Evolutionary conservation across 2,329 filamentous ascomycete species (phyloP).

Genomic region (Microdochium paspali): DNA sequence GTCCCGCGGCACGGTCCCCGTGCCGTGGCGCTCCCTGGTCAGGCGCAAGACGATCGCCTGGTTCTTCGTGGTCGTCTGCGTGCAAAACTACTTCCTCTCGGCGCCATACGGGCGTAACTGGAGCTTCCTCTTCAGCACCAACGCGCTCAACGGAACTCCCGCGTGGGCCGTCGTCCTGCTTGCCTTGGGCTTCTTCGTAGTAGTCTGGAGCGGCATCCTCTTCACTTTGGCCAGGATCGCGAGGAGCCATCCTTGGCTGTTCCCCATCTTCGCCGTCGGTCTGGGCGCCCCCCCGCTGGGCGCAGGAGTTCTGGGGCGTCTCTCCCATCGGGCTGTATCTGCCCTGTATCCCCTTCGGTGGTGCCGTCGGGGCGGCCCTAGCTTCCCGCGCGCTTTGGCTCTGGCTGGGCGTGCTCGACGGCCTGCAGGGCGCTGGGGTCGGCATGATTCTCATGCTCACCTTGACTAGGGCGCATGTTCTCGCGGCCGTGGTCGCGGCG

Average conservation of each 20-base stretch:
- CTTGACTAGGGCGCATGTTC: constrained; percentile 54
- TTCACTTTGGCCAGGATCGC: constrained; percentile 43
- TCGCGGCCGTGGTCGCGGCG: constrained; percentile 49
- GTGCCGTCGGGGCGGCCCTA: constrained; percentile 39
- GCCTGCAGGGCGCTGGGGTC: constrained; percentile 55
- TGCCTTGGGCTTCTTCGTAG: constrained; percentile 42
- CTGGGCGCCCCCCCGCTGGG: constrained; percentile 57
- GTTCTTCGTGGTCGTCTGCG: constrained; percentile 54
- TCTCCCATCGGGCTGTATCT: constrained; percentile 51
- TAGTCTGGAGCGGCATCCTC: constrained; percentile 45
- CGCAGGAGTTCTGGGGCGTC: constrained; percentile 58
- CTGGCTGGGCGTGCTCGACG: constrained; percentile 57
- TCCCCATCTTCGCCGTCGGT: constrained; percentile 59
- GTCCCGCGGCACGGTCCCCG: constrained; percentile 51
- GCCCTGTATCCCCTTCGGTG: constrained; percentile 47
- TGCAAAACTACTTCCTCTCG: constrained; percentile 60
- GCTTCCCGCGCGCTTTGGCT: constrained; percentile 52
- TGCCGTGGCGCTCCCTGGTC: constrained; percentile 53
- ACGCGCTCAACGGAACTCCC: constrained; percentile 45
- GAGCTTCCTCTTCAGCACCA: constrained; percentile 51
- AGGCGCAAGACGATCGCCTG: constrained; percentile 57
- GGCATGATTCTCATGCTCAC: constrained; percentile 61
- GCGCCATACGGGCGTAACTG: constrained; percentile 60
- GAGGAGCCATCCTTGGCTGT: constrained; percentile 53
- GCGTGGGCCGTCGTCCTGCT: constrained; percentile 35